These are phyloP conservation scores for Pachyrhizus erosus DNA, from an alignment of 306 rosid genomes.

Conservation along the genomic window DNA sequence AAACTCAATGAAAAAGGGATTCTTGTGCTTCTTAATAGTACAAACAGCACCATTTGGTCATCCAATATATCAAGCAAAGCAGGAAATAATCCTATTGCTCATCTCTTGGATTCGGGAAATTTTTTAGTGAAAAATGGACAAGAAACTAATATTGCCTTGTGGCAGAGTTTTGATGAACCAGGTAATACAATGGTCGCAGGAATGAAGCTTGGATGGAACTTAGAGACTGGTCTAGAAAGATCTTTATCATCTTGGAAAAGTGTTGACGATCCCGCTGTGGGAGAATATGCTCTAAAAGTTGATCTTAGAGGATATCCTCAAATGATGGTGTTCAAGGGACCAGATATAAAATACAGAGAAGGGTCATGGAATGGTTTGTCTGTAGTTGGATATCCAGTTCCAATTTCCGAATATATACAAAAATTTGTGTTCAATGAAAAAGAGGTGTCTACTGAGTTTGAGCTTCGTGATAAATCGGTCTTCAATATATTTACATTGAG, in stretches of 20 bases:
- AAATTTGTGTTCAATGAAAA: not conserved
- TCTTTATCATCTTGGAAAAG: slow-evolving; percentile 43
- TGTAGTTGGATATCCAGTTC: slow-evolving; percentile 7
- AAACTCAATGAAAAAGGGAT: too few species aligned
- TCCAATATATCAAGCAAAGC: too few species aligned
- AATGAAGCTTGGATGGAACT: slow-evolving; percentile 43
- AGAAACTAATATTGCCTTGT: not conserved
- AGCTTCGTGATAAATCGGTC: not conserved
- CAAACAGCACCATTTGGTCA: too few species aligned
- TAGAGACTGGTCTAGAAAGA: slow-evolving; percentile 33
- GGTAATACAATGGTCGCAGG: slow-evolving; percentile 34
- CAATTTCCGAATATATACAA: not conserved
- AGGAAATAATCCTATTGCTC: too few species aligned
- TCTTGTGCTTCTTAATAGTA: too few species aligned
- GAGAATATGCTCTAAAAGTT: slow-evolving; percentile 22
- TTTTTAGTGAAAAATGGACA: not conserved
- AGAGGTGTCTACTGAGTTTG: not conserved
- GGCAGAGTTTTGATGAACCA: slow-evolving; percentile 46
- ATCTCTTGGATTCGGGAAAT: too few species aligned
- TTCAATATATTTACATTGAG: not conserved
- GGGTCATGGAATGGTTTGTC: slow-evolving; percentile 47
- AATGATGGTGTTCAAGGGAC: not conserved
- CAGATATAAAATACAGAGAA: not conserved
- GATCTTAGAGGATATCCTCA: slow-evolving; percentile 40
- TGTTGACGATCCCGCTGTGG: slow-evolving; percentile 35